Percentiles rank a stretch among this genome's conserved stretches.
Conservation (phyloP, 805 yeast genomes). For the Metschnikowia arizonensis region DNA sequence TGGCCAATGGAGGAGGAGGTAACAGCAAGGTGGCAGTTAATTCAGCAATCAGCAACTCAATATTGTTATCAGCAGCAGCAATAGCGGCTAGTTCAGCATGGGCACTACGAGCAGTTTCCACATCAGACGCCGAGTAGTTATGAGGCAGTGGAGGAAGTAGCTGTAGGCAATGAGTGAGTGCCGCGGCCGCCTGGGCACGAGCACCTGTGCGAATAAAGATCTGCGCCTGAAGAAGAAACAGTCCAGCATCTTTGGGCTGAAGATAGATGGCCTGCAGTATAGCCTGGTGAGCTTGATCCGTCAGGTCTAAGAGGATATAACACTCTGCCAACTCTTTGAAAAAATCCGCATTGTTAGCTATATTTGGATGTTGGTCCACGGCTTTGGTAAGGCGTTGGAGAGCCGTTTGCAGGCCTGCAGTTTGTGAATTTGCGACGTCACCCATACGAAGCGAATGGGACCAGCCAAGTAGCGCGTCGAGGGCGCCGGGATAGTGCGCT, state of each 20-base stretch:
- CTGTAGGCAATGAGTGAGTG: constrained; percentile 43
- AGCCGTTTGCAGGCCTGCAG: constrained; percentile 38
- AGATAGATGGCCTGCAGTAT: constrained; percentile 41
- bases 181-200: constrained; percentile 44
- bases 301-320: constrained; percentile 43
- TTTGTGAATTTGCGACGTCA: constrained; percentile 35
- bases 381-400: constrained; percentile 39
- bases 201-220: constrained; percentile 42
- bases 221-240: constrained; percentile 50
- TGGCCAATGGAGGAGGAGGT: constrained; percentile 45
- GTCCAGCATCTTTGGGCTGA: constrained; percentile 39
- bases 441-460: constrained; percentile 37
- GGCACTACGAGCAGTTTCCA: constrained; percentile 48
- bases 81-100: constrained; percentile 56
- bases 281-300: constrained; percentile 50
- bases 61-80: constrained; percentile 48
- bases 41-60: constrained; percentile 48
- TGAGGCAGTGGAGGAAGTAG: constrained; percentile 33
- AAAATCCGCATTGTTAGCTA: constrained; percentile 36
- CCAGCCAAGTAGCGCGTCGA: constrained; percentile 41
- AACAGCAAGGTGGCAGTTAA: constrained; percentile 47
- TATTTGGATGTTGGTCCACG: constrained; percentile 33
- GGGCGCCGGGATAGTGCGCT: constrained; percentile 37
- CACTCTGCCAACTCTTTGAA: constrained; percentile 52
- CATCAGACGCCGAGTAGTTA: constrained; percentile 27